These are phyloP conservation scores for Mycena latifolia DNA, from an alignment of 768 basidiomycete species.

Conservation along the genomic window DNA sequence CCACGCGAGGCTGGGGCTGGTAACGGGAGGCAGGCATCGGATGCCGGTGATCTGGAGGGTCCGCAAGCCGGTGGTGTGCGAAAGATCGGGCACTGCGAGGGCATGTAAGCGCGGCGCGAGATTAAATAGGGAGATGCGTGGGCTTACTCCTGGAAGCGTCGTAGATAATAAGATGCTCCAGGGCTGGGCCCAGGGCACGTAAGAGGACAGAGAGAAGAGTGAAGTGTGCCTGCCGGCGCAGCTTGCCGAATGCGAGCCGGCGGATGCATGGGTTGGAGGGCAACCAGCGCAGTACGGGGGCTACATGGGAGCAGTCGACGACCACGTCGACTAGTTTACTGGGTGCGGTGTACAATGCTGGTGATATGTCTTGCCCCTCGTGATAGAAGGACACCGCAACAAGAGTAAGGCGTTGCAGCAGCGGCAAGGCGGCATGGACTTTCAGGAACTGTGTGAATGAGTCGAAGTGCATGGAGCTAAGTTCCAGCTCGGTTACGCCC, in stretches of 20 bases:
- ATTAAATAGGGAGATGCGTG: neutral
- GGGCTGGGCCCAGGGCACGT: neutral
- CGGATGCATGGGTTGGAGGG: neutral
- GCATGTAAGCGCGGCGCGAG: no score
- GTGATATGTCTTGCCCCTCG: neutral
- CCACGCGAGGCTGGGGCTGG: neutral
- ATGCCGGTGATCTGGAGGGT: conserved; percentile 17
- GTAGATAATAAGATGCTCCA: conserved; percentile 12
- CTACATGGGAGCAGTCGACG: neutral
- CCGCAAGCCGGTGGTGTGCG: conserved; percentile 1
- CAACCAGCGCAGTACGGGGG: neutral
- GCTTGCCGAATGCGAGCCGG: conserved; percentile 12
- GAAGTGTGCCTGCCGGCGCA: neutral
- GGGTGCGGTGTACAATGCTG: neutral
- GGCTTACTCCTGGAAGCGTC: conserved; percentile 6
- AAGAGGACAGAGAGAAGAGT: conserved; percentile 1
- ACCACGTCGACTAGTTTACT: neutral
- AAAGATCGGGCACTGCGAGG: conserved; percentile 16
- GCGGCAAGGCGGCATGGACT: neutral
- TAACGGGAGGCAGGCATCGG: no score
- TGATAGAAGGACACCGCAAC: neutral
- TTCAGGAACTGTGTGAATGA: conserved; percentile 13
- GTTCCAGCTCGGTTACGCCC: no score
- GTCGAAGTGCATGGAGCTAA: conserved; percentile 3
- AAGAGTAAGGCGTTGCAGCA: conserved; percentile 11